phyloP scores from a whole-genome alignment of 805 yeast species.

The Schwanniomyces sp. region DNA sequence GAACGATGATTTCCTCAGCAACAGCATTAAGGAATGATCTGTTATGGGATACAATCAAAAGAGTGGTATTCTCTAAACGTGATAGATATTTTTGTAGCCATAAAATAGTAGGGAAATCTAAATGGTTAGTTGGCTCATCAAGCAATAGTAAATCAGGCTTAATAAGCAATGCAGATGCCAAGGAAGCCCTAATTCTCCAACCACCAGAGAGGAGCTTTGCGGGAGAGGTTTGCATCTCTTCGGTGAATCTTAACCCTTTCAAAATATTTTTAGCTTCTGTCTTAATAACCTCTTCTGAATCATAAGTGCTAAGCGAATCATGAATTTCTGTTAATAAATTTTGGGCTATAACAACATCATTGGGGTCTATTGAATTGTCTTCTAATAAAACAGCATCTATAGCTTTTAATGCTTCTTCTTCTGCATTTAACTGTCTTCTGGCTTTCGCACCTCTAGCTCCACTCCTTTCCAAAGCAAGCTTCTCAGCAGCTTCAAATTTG shows the following conservation, averaged over 20 bases:
- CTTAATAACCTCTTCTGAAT: neutral
- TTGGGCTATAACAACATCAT: constrained; percentile 92
- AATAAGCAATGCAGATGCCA: constrained; percentile 92
- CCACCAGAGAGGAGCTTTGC: constrained; percentile 99
- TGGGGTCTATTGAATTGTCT: constrained; percentile 94
- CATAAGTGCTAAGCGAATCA: neutral
- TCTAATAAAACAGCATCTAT: neutral
- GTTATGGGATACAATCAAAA: constrained; percentile 1
- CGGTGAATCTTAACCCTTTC: constrained; percentile 70
- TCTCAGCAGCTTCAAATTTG: neutral
- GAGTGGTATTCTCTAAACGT: neutral
- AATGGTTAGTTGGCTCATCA: constrained; percentile 99
- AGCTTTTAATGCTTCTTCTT: neutral
- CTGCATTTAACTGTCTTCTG: neutral
- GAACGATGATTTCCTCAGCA: neutral
- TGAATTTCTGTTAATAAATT: neutral
- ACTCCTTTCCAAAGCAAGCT: constrained; percentile 1
- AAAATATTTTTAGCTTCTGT: constrained; percentile 3
- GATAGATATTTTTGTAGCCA: neutral
- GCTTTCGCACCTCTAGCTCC: neutral
- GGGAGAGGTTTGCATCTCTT: constrained; percentile 97
- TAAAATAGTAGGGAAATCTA: constrained; percentile 90
- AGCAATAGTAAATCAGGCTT: constrained; percentile 89
- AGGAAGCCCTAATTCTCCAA: constrained; percentile 98
- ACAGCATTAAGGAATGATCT: constrained; percentile 1